Percentiles rank a stretch among this genome's conserved stretches.
These are phyloP conservation scores for Leishmania martiniquensis DNA, from an alignment of 208 protist species.

Conservation along the genomic window DNA sequence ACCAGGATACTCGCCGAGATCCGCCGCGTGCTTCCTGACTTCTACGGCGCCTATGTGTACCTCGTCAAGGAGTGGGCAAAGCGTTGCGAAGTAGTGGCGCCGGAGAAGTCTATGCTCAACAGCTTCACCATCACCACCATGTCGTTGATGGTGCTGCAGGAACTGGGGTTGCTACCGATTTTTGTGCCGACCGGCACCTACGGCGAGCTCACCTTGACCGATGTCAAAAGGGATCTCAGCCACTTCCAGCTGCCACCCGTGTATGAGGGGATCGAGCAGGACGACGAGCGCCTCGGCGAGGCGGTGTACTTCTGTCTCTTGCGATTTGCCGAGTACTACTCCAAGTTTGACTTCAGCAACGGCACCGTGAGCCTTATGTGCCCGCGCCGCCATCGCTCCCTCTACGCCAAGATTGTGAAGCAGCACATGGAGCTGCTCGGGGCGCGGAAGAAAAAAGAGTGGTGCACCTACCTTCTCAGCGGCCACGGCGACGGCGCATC, in stretches of 20 bases:
- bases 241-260: slow-evolving; percentile 68
- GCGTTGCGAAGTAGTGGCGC: slow-evolving; percentile 78
- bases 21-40: slow-evolving; percentile 74
- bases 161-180: slow-evolving; percentile 83
- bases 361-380: slow-evolving; percentile 88
- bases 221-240: slow-evolving; percentile 50
- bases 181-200: slow-evolving; percentile 73
- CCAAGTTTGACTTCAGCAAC: slow-evolving; percentile 76
- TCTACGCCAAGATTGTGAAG: slow-evolving; percentile 69
- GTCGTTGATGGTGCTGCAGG: slow-evolving; percentile 91
- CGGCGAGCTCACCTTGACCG: slow-evolving; percentile 73
- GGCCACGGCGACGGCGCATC: slow-evolving; percentile 10
- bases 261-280: slow-evolving; percentile 73
- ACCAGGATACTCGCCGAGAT: slow-evolving; percentile 80
- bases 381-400: slow-evolving; percentile 74
- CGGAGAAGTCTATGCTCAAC: slow-evolving; percentile 86
- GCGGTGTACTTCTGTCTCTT: slow-evolving; percentile 84
- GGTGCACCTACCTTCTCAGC: slow-evolving; percentile 49
- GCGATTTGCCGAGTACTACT: slow-evolving; percentile 90
- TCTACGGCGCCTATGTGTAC: slow-evolving; percentile 88
- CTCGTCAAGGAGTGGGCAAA: slow-evolving; percentile 90
- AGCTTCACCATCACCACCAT: slow-evolving; percentile 92
- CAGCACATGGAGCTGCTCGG: slow-evolving; percentile 55
- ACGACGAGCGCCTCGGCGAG: slow-evolving; percentile 86
- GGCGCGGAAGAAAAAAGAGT: slow-evolving; percentile 57